Base-by-base conservation (phyloP, 805 yeast genomes). In the Wickerhamiella nectarea region DNA sequence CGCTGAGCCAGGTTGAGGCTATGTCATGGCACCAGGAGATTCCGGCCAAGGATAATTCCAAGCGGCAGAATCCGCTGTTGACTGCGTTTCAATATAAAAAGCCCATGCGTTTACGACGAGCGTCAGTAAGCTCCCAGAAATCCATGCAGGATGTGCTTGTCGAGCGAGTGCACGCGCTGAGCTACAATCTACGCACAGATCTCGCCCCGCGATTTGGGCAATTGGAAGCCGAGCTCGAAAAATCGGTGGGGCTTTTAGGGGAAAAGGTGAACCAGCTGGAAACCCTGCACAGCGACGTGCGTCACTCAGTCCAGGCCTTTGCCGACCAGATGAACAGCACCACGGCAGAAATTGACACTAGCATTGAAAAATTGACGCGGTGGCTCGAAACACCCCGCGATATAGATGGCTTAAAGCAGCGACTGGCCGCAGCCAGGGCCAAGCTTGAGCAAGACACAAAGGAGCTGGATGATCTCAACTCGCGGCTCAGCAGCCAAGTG, bases 81-180 rank as follows among this genome's bases (percentile, higher is more conserved):
- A 42, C 47, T 9, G 47, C 44, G 17, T 45, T 45, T 17, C 38
- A 33, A 20, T 45, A 41, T 28, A 36, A 45, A 21, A 41, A 35
- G 28, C 37, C 47, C 12, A 48, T 53, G 44, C 4, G 58, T 62
- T 31, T 56, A 62, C 69, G 45, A 70, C 71, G 42, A 17, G 33
- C 38, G 19, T 21, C 38, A 4, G 70, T 41, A 64, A 69, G 7
- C 56, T 74, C n/a, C 14, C 19, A 19, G 12, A 14, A 33, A 15
- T 29, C 34, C 2, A 9, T 28, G 12, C 34, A 38, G 26, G 31
- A 28, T 28, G 68, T 70, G 48, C 71, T 70, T 0, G 61, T 80
- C 7, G 78, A 83, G 82, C 64, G 64, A 5, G 62, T 72, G 48
- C 80, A 78, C 50, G 65, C 80, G 48, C 49, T 74, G 5, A 52